A percentile compares a stretch with the other conserved stretches of the same genome.
Conservation (phyloP, 2,329 filamentous ascomycete genomes). For the Alternaria ethzedia region DNA sequence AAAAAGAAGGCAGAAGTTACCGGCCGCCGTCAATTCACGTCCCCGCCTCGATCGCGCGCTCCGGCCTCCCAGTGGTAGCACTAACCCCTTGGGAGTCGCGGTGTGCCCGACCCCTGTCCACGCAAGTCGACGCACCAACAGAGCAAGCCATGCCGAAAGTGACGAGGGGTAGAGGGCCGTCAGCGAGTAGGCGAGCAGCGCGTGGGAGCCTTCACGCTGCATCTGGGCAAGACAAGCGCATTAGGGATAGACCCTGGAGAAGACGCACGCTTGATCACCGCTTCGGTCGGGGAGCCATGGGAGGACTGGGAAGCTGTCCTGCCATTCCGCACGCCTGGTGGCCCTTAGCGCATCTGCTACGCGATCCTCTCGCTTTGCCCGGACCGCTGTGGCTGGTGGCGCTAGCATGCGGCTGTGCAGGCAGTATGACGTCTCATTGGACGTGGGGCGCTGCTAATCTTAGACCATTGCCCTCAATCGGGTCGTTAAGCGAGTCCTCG, state of each 20-base stretch:
- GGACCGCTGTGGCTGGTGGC: conserved; percentile 34
- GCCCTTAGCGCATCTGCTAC: conserved; percentile 26
- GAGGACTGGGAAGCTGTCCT: conserved; percentile 14
- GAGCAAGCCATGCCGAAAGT: conserved; percentile 29
- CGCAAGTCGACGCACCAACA: conserved; percentile 27
- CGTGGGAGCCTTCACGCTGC: conserved; percentile 26
- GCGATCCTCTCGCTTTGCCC: conserved; percentile 32
- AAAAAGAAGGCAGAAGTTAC: conserved; percentile 41
- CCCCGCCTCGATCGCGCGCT: conserved; percentile 49
- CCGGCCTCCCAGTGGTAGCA: conserved; percentile 44
- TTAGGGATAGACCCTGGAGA: conserved; percentile 27
- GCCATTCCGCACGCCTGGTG: conserved; percentile 24
- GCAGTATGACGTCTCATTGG: conserved; percentile 20
- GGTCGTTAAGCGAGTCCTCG: conserved; percentile 22
- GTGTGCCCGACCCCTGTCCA: conserved; percentile 41
- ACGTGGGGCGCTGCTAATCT: conserved; percentile 16
- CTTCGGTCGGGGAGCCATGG: conserved; percentile 35
- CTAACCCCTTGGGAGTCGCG: conserved; percentile 38
- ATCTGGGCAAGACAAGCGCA: conserved; percentile 41
- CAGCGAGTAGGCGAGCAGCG: conserved; percentile 30
- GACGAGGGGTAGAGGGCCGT: conserved; percentile 20
- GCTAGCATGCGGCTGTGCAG: conserved; percentile 28
- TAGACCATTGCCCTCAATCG: conserved; percentile 34
- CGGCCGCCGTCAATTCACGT: conserved; percentile 35
- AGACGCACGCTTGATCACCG: conserved; percentile 38